Evolutionary conservation across 2,329 filamentous ascomycete species (phyloP).

Genomic region (Pyrenophora graminea): DNA sequence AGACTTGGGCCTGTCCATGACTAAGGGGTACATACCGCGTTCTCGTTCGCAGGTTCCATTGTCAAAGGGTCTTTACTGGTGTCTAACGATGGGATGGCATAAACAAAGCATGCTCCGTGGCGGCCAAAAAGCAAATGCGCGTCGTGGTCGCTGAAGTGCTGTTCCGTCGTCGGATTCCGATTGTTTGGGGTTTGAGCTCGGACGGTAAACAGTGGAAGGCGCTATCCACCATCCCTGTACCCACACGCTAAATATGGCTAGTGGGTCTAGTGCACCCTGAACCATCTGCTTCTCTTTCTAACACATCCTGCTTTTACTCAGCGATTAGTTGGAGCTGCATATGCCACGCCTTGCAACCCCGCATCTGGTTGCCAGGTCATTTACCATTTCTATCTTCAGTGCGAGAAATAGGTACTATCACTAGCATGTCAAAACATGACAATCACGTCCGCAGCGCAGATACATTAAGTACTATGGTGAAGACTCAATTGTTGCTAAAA

Average conservation of each 20-base stretch:
- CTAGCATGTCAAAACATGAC: no score
- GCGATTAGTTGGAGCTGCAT: neutral
- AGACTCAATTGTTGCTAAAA: no score
- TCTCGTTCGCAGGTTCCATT: slow-evolving; percentile 36
- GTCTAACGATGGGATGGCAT: slow-evolving; percentile 10
- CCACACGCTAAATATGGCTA: slow-evolving; percentile 5
- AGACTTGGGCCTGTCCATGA: slow-evolving; percentile 15
- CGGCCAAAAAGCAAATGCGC: slow-evolving; percentile 9
- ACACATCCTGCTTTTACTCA: neutral
- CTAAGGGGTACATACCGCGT: slow-evolving; percentile 29
- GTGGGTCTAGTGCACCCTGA: neutral
- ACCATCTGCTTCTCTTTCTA: neutral
- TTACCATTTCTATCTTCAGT: neutral
- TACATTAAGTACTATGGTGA: no score
- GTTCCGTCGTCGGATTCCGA: slow-evolving; percentile 10
- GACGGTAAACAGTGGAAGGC: slow-evolving; percentile 15
- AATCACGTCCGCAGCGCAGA: no score
- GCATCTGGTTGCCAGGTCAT: neutral
- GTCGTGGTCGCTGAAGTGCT: slow-evolving; percentile 5
- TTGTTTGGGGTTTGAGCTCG: slow-evolving; percentile 15
- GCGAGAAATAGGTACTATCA: no score
- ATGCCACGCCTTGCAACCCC: neutral
- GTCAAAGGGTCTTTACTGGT: neutral
- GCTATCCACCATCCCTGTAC: slow-evolving; percentile 7
- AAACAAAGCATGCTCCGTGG: slow-evolving; percentile 8